Evolutionary conservation across 2,329 filamentous ascomycete genomes (phyloP).

Genomic region (Boeremia lycopersici): DNA sequence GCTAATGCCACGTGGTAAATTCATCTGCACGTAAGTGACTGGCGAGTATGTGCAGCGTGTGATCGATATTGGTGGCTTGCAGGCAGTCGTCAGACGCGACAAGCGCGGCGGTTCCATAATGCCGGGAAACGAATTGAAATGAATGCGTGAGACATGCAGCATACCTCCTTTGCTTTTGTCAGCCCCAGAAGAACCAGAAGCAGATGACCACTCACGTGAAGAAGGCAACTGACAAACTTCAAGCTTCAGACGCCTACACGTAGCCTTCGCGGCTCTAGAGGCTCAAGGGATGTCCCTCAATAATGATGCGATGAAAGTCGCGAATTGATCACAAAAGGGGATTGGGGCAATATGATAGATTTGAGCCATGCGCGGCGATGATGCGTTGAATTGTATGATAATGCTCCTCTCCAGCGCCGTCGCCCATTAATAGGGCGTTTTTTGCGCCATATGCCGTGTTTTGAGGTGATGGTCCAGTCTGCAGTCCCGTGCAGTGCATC

Average conservation of each 20-base stretch:
- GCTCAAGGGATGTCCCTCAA: background rate
- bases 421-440: background rate
- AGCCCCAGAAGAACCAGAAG: background rate
- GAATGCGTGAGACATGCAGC: background rate
- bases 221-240: background rate
- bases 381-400: constrained; percentile 2
- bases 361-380: background rate
- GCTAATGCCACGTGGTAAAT: constrained; percentile 13
- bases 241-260: background rate
- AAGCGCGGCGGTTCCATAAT: background rate
- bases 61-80: constrained; percentile 17
- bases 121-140: background rate
- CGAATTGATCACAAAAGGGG: background rate
- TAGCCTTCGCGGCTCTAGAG: too few relatives aligned
- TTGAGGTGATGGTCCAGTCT: background rate
- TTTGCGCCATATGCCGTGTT: background rate
- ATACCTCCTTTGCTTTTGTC: background rate
- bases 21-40: constrained; percentile 3
- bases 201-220: too few relatives aligned
- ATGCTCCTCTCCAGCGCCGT: background rate
- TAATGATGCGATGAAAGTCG: background rate
- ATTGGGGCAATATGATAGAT: background rate
- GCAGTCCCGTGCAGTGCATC: background rate
- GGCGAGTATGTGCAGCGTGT: background rate
- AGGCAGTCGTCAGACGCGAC: constrained; percentile 11